phyloP scores from a whole-genome alignment of 2,329 filamentous ascomycete species.

The Penicillium hesseltinei region DNA sequence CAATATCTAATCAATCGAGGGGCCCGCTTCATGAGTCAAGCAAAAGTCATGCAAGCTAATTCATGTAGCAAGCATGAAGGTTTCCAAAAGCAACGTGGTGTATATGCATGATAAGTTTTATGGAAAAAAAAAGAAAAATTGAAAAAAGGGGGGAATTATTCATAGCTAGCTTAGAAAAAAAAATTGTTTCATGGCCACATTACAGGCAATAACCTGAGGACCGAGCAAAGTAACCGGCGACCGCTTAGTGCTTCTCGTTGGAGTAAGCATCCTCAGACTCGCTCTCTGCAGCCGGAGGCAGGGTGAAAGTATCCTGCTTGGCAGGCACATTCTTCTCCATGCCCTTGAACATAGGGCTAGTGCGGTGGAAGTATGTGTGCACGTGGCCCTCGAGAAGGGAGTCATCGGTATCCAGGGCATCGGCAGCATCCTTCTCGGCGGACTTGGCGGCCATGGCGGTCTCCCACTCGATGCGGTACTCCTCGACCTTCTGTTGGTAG shows the following conservation, averaged over 20 bases:
- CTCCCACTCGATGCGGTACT: constrained; percentile 67
- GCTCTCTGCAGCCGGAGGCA: constrained; percentile 36
- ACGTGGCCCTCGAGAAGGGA: constrained; percentile 51
- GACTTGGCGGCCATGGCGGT: constrained; percentile 47
- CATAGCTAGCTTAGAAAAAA: background rate
- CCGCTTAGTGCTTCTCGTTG: constrained; percentile 25
- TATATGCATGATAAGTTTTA: constrained; percentile 6
- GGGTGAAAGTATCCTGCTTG: constrained; percentile 33
- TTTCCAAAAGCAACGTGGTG: constrained; percentile 9
- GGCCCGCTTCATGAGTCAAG: constrained; percentile 14
- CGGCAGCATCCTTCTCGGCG: constrained; percentile 47
- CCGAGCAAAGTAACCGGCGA: background rate
- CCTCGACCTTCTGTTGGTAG: constrained; percentile 78
- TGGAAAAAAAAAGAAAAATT: constrained; percentile 5
- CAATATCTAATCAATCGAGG: constrained; percentile 19
- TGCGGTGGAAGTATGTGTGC: constrained; percentile 55
- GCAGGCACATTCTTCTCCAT: constrained; percentile 31
- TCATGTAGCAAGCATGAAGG: constrained; percentile 10
- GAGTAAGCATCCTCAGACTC: constrained; percentile 20
- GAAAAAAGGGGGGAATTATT: constrained; percentile 9
- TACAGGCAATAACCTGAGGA: background rate
- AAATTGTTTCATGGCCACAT: background rate
- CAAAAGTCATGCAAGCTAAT: constrained; percentile 15
- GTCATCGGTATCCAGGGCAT: constrained; percentile 44
- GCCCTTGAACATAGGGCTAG: constrained; percentile 44